A percentile compares a stretch with the other conserved stretches of the same genome.
These are phyloP conservation scores for Gardenia jasminoides DNA, from an alignment of 257 asterid genomes.

Conservation along the genomic window DNA sequence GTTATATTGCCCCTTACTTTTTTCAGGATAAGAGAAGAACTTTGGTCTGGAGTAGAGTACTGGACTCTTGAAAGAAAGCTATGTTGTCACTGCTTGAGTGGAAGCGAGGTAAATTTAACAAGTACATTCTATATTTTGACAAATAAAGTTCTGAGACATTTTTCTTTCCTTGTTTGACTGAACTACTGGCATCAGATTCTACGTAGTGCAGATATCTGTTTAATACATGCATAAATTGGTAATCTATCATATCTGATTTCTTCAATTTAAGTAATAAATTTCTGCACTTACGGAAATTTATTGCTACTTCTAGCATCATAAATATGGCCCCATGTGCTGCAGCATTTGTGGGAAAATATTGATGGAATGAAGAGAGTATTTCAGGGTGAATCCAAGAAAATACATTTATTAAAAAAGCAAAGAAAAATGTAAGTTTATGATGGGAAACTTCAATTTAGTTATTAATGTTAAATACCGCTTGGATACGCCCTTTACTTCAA, in stretches of 20 bases:
- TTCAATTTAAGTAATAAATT: not conserved
- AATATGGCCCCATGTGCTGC: not conserved
- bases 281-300: not conserved
- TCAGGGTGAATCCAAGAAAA: not conserved
- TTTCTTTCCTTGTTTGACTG: not conserved
- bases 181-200: not conserved
- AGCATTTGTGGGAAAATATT: not conserved
- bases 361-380: not conserved
- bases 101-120: constrained; percentile 43
- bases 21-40: constrained; percentile 71
- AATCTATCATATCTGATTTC: not conserved
- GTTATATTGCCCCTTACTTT: constrained; percentile 3
- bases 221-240: not conserved
- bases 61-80: constrained; percentile 93
- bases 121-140: not conserved
- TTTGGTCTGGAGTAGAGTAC: constrained; percentile 68
- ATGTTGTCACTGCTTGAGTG: constrained; percentile 52
- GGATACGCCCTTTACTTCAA: not conserved
- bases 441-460: not conserved
- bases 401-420: not conserved
- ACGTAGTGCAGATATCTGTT: not conserved
- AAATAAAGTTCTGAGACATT: not conserved
- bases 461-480: not conserved
- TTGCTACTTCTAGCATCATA: not conserved
- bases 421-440: not conserved